Evolutionary conservation across 257 asterid species (phyloP).

Genomic region (Solanum pinnatisectum): DNA sequence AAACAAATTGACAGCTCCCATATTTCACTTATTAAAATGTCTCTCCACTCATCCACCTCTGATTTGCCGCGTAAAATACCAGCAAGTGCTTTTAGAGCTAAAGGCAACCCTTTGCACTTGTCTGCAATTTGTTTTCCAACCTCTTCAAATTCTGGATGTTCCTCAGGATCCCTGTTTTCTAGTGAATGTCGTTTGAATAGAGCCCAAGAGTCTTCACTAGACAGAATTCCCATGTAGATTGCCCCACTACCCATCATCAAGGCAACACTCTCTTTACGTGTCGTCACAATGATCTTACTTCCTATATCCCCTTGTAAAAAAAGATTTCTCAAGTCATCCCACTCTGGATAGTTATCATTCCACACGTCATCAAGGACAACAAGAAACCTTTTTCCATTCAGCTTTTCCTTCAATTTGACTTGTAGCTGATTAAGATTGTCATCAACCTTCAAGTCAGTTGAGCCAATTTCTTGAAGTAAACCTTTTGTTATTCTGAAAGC

Average conservation of each 20-base stretch:
- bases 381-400: neutral
- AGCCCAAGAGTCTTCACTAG: neutral
- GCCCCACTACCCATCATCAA: neutral
- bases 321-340: neutral
- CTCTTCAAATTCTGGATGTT: neutral
- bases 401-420: neutral
- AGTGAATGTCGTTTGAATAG: slow-evolving; percentile 2
- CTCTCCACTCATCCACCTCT: neutral
- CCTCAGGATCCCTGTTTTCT: neutral
- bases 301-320: neutral
- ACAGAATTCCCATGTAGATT: neutral
- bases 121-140: neutral
- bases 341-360: neutral
- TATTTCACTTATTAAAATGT: neutral
- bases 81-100: neutral
- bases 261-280: slow-evolving; percentile 6
- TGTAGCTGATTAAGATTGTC: neutral
- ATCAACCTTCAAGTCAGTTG: neutral
- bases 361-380: slow-evolving; percentile 9
- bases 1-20: neutral
- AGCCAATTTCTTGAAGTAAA: neutral
- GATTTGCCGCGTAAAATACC: neutral
- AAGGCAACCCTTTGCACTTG: slow-evolving; percentile 1
- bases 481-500: neutral
- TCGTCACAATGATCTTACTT: neutral